A percentile compares a stretch with the other conserved stretches of the same genome.
These are phyloP conservation scores for Rubus idaeus DNA, from an alignment of 306 rosid species.

Conservation along the genomic window DNA sequence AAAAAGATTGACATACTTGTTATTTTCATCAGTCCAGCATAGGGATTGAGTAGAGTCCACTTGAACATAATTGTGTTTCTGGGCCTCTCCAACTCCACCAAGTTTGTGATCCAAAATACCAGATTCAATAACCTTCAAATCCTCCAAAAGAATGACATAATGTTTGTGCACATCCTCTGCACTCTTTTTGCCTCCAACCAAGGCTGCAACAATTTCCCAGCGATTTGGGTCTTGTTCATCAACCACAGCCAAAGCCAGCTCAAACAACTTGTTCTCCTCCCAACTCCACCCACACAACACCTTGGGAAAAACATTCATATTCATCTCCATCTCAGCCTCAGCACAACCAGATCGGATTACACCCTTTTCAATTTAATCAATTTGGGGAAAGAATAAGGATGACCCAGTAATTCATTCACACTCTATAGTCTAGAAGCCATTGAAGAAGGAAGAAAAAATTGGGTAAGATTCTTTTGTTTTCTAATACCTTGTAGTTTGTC, in stretches of 20 bases:
- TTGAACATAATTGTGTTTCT: conserved; percentile 23
- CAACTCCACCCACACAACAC: conserved; percentile 67
- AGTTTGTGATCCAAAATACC: conserved; percentile 57
- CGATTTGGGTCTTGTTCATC: conserved; percentile 68
- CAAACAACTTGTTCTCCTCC: conserved; percentile 86
- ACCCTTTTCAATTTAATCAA: neutral
- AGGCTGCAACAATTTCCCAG: conserved; percentile 66
- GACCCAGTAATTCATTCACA: conserved; percentile 31
- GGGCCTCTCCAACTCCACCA: conserved; percentile 36
- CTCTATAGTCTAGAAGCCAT: conserved; percentile 28
- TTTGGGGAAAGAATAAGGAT: conserved; percentile 1
- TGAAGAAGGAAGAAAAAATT: conserved; percentile 4
- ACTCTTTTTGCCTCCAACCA: conserved; percentile 70
- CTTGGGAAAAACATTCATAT: conserved; percentile 41
- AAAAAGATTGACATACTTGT: conserved; percentile 18
- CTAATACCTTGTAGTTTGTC: conserved; percentile 15
- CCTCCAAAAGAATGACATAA: conserved; percentile 65
- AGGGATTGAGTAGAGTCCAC: conserved; percentile 32
- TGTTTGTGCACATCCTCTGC: conserved; percentile 66
- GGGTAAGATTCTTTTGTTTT: conserved; percentile 8
- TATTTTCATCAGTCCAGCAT: conserved; percentile 33
- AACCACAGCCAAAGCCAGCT: conserved; percentile 70
- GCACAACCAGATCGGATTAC: conserved; percentile 3
- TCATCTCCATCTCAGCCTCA: conserved; percentile 31
- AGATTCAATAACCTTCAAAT: conserved; percentile 68